A percentile compares a stretch with the other conserved stretches of the same genome.
Evolutionary conservation across 2,329 filamentous ascomycete genomes (phyloP).

Genomic region (Leptographium galeiforme): DNA sequence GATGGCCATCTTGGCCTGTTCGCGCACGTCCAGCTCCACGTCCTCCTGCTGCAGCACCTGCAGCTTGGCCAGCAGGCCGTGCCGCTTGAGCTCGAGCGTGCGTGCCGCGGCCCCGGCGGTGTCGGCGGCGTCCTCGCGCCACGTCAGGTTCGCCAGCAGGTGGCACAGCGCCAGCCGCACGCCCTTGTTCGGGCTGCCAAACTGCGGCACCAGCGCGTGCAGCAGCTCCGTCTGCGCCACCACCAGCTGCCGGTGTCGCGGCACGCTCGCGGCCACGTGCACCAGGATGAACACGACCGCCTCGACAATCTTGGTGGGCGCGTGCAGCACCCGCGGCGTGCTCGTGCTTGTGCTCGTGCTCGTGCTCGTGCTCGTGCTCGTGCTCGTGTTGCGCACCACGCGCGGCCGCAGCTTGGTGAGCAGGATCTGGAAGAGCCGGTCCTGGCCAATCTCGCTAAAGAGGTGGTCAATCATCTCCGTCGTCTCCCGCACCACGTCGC

Average conservation of each 20-base stretch:
- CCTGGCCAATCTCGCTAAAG: slow-evolving; percentile 60
- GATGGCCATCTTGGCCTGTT: slow-evolving; percentile 68
- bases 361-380: too few relatives aligned
- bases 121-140: slow-evolving; percentile 63
- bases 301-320: slow-evolving; percentile 57
- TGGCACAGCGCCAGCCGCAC: slow-evolving; percentile 72
- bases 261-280: slow-evolving; percentile 72
- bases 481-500: slow-evolving; percentile 37
- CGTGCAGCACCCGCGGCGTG: slow-evolving; percentile 32
- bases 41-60: slow-evolving; percentile 50
- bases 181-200: slow-evolving; percentile 56
- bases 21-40: slow-evolving; percentile 65
- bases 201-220: slow-evolving; percentile 57
- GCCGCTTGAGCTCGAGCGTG: slow-evolving; percentile 51
- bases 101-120: slow-evolving; percentile 50
- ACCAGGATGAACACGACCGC: slow-evolving; percentile 72
- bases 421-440: slow-evolving; percentile 69
- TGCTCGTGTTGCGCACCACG: slow-evolving; percentile 32
- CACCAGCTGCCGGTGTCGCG: slow-evolving; percentile 64
- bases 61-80: slow-evolving; percentile 59
- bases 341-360: slow-evolving; percentile 14
- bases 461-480: slow-evolving; percentile 75
- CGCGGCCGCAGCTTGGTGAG: slow-evolving; percentile 60
- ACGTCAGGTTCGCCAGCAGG: slow-evolving; percentile 75
- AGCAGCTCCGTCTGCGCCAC: slow-evolving; percentile 67